Evolutionary conservation across 169 alveolate species (phyloP), one percentile per base, ranked within the genome.

Genomic region (Plasmodium vinckei): DNA sequence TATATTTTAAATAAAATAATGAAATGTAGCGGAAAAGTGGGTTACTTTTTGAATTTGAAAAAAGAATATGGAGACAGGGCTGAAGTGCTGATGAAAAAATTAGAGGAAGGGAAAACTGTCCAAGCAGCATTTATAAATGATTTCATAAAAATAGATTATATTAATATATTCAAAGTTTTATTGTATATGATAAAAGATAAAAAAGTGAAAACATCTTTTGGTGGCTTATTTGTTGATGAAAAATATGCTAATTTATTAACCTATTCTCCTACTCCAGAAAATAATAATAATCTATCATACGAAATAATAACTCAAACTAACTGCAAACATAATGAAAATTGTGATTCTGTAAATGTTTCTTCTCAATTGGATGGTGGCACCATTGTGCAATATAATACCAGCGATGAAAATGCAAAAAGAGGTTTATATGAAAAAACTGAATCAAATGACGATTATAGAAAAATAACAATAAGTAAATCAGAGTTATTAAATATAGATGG

Each of bases 11-110:
- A 27, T 25, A 68, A 23, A 23, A 68, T 54, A n/a, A 77, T 77
- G 89, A 77, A 77, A 77, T 77, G 89, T 19, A 65, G 71, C 46
- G 89, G 89, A 44, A 63, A 65, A 33, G 79, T 64, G n/a, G 89
- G 89, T 21, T 77, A 77, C 19, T 51, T 63, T 56, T 65, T 77
- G n/a, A 77, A 77, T 46, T 47, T 77, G 19, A 77, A 77, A 51
- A 77, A 53, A 69, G 89, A 77, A 68, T 77, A 77, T 64, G 89
- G 89, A 51, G 89, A 77, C 19, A 64, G 89, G 5, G 89, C 89
- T 42, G 44, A 68, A 9, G 53, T 19, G 25, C 23, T 77, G 44
- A 53, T 77, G 17, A 77, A 69, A 46, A 42, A 44, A 9, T 19
- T 77, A 49, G 63, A 77, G 25, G 79, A 77, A 21, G 88, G 47